Conservation (phyloP, 2,329 filamentous ascomycete genomes). For the Penicillium corylophilum region DNA sequence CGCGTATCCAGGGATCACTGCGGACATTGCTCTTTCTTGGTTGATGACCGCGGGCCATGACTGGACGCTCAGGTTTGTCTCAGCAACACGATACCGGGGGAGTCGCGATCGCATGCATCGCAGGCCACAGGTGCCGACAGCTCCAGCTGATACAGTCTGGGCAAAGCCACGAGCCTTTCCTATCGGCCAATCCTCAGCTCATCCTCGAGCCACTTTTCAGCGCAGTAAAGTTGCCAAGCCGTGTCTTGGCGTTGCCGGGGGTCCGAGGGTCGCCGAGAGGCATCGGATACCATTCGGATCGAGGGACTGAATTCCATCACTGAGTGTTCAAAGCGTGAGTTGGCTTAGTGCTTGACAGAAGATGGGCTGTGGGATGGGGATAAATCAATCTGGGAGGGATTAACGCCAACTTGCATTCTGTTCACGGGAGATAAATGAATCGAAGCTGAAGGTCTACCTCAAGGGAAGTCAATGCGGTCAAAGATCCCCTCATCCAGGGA, state of each 20-base stretch:
- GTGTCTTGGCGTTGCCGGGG: not conserved
- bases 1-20: not conserved
- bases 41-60: not conserved
- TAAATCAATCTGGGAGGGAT: not conserved
- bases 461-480: not conserved
- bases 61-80: not conserved
- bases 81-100: not conserved
- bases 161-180: not conserved
- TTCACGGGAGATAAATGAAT: not conserved
- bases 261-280: not conserved
- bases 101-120: not conserved
- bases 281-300: conserved; percentile 3
- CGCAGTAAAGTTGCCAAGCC: not conserved
- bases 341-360: not conserved
- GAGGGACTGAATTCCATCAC: not conserved
- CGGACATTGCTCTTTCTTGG: not conserved
- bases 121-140: conserved; percentile 4
- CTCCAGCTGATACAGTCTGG: not conserved
- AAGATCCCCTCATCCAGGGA: not conserved
- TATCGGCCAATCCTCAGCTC: not conserved
- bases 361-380: not conserved
- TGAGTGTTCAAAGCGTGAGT: not conserved
- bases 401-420: not conserved
- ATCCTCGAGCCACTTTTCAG: not conserved
- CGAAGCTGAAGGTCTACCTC: not conserved